phyloP scores from a whole-genome alignment of 106 monocot genomes.

The Acanthochlamys bracteata region DNA sequence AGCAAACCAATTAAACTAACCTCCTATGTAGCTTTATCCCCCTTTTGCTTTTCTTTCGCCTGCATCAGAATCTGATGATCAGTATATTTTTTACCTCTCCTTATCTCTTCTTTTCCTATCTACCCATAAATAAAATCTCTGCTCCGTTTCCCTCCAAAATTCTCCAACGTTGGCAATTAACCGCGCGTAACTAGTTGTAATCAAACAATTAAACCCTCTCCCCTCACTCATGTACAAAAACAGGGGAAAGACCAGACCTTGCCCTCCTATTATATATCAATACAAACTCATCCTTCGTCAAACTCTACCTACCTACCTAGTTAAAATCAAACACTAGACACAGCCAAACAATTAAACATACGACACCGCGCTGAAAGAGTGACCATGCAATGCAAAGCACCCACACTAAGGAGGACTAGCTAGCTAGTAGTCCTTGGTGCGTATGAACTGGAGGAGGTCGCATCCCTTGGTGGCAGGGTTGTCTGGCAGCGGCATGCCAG shows the following conservation, averaged over 20 bases:
- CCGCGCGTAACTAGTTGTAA: no score
- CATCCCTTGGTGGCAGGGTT: slow-evolving; percentile 27
- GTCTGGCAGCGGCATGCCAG: slow-evolving; percentile 1
- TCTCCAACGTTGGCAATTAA: no score
- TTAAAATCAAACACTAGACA: not conserved
- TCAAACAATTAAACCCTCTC: not conserved
- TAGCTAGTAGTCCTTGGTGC: slow-evolving; percentile 18
- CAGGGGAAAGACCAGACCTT: not conserved
- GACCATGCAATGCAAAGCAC: not conserved
- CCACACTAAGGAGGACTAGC: not conserved
- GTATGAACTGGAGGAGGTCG: slow-evolving; percentile 56
- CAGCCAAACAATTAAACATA: not conserved
- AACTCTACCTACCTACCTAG: no score
- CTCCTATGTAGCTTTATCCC: no score
- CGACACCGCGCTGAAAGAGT: no score
- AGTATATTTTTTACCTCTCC: no score
- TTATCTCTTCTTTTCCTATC: no score
- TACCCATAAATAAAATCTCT: no score
- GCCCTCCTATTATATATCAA: not conserved
- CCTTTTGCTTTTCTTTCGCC: no score
- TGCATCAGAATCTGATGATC: no score
- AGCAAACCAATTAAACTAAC: no score
- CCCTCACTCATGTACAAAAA: slow-evolving; percentile 27
- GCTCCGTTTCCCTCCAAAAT: no score
- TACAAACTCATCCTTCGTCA: not conserved